Percentiles rank a stretch among this genome's conserved stretches.
Conservation (phyloP, 441 rosid species). For the Populus hybrid region DNA sequence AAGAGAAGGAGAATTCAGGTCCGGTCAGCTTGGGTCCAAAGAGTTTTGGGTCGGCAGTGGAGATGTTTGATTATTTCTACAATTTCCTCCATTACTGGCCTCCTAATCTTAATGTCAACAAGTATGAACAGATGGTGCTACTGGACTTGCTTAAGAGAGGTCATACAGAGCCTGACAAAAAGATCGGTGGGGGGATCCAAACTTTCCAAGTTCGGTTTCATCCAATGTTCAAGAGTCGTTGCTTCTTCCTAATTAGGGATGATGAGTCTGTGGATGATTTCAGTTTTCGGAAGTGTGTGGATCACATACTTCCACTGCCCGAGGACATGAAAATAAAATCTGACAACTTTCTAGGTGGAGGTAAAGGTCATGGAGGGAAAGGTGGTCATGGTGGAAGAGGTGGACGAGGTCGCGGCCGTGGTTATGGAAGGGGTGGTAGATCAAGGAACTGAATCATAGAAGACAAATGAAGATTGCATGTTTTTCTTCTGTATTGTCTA, state of each 20-base stretch:
- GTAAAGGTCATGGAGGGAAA: too few species aligned
- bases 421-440: too few species aligned
- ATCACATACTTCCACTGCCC: too few species aligned
- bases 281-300: too few species aligned
- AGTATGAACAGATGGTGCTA: constrained; percentile 72
- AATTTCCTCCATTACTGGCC: constrained; percentile 75
- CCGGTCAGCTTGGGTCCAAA: constrained; percentile 66
- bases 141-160: constrained; percentile 72
- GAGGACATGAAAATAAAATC: too few species aligned
- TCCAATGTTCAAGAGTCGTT: constrained; percentile 61
- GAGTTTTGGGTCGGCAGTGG: constrained; percentile 65
- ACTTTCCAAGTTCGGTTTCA: constrained; percentile 66
- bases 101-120: constrained; percentile 54
- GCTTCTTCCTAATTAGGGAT: constrained; percentile 73
- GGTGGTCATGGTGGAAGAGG: too few species aligned
- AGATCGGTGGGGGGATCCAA: constrained; percentile 64
- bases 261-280: constrained; percentile 71
- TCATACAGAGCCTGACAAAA: constrained; percentile 56
- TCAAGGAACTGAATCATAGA: too few species aligned
- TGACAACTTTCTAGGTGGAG: too few species aligned
- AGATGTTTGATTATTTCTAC: constrained; percentile 78
- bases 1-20: constrained; percentile 25
- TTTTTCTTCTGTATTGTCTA: too few species aligned
- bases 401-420: too few species aligned
- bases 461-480: too few species aligned